A percentile compares a stretch with the other conserved stretches of the same genome.
phyloP scores from a whole-genome alignment of 2,329 filamentous ascomycete genomes.

The Fusarium sp. region DNA sequence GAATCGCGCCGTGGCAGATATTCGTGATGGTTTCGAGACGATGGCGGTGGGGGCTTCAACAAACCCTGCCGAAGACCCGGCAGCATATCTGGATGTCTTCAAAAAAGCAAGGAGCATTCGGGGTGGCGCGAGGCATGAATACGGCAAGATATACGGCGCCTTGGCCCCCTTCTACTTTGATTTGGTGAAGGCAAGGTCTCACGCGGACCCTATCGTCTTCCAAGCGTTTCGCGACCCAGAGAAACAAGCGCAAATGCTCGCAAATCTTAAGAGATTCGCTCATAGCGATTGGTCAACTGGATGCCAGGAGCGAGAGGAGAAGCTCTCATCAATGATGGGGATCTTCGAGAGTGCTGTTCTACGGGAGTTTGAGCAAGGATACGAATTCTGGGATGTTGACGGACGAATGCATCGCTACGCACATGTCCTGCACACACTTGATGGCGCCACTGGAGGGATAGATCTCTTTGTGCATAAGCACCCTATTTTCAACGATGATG shows the following conservation, averaged over 20 bases:
- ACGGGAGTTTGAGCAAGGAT: conserved; percentile 92
- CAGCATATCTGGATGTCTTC: conserved; percentile 75
- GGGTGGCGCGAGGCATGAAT: conserved; percentile 88
- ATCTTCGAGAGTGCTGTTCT: conserved; percentile 93
- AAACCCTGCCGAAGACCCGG: conserved; percentile 66
- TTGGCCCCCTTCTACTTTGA: conserved; percentile 91
- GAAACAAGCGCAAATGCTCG: conserved; percentile 88
- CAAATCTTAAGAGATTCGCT: conserved; percentile 81
- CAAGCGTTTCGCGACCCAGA: conserved; percentile 88
- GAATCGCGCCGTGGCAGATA: conserved; percentile 49
- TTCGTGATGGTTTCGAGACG: conserved; percentile 81
- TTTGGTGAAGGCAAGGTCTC: conserved; percentile 75
- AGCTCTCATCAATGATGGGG: conserved; percentile 76
- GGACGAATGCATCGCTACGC: conserved; percentile 91
- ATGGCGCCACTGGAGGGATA: conserved; percentile 80
- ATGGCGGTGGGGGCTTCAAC: conserved; percentile 65
- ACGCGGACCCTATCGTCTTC: conserved; percentile 86
- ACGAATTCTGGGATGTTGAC: conserved; percentile 87
- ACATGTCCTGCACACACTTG: conserved; percentile 82
- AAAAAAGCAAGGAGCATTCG: conserved; percentile 79
- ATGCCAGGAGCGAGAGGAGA: conserved; percentile 75
- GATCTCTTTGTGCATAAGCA: conserved; percentile 92
- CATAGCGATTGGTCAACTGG: conserved; percentile 84
- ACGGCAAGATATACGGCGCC: conserved; percentile 88
- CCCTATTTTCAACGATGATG: conserved; percentile 79